phyloP scores from a whole-genome alignment of 2,329 filamentous ascomycete species.

The Rhynchosporium secalis region DNA sequence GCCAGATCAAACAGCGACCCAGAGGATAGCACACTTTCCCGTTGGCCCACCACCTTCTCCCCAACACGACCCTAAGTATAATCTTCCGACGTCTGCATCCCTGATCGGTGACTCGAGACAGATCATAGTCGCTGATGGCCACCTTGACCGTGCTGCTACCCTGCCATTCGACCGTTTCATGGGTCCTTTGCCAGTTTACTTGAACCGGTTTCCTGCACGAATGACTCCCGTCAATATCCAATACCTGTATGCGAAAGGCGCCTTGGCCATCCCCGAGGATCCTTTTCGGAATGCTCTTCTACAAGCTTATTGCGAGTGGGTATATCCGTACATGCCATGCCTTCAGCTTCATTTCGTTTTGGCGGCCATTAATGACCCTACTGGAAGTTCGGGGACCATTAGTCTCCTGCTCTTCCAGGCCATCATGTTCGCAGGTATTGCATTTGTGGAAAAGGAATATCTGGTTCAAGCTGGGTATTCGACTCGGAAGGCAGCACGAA shows the following conservation, averaged over 20 bases:
- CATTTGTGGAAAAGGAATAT: constrained; percentile 80
- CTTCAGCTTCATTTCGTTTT: constrained; percentile 67
- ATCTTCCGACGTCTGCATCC: constrained; percentile 34
- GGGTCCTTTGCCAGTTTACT: constrained; percentile 58
- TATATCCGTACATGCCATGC: constrained; percentile 92
- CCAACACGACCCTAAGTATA: constrained; percentile 26
- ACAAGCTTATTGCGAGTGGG: constrained; percentile 81
- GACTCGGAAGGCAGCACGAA: constrained; percentile 77
- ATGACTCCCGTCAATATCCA: constrained; percentile 80
- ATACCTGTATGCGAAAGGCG: constrained; percentile 82
- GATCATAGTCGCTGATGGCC: constrained; percentile 23
- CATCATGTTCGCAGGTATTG: constrained; percentile 89
- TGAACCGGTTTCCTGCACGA: constrained; percentile 75
- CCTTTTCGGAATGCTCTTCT: constrained; percentile 78
- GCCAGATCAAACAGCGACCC: constrained; percentile 33
- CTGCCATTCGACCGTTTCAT: constrained; percentile 24
- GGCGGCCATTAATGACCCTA: constrained; percentile 59
- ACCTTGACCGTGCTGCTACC: constrained; percentile 9
- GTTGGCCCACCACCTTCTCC: too few species aligned
- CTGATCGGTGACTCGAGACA: constrained; percentile 34
- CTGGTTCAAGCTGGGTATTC: constrained; percentile 76
- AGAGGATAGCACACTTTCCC: constrained; percentile 21
- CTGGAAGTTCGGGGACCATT: constrained; percentile 69
- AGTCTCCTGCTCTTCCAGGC: constrained; percentile 90
- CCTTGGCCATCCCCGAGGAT: constrained; percentile 71